A percentile compares a stretch with the other conserved stretches of the same genome.
Evolutionary conservation across 495 filamentous ascomycete genomes (phyloP).

Genomic region (Geopyxis carbonaria): DNA sequence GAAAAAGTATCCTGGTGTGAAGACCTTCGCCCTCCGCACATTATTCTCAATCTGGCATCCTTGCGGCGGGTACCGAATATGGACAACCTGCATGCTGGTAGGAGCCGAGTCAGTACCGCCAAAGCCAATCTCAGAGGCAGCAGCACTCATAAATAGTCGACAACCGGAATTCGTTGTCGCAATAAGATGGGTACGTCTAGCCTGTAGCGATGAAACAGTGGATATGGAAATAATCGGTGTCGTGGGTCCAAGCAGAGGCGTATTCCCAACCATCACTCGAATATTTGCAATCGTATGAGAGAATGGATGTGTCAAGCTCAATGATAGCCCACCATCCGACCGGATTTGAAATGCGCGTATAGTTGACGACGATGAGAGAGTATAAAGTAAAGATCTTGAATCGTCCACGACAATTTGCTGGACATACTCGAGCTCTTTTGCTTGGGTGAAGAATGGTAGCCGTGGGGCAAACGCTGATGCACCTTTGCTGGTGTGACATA

Average conservation of each 20-base stretch:
- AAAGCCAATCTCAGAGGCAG: conserved; percentile 54
- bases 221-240: conserved; percentile 66
- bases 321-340: conserved; percentile 32
- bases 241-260: conserved; percentile 46
- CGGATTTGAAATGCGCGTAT: conserved; percentile 75
- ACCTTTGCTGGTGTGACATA: conserved; percentile 71
- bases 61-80: conserved; percentile 74
- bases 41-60: conserved; percentile 14
- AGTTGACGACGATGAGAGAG: conserved; percentile 66
- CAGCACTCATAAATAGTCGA: conserved; percentile 74
- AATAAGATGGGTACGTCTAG: conserved; percentile 70
- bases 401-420: conserved; percentile 73
- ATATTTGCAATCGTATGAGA: conserved; percentile 46
- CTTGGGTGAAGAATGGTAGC: conserved; percentile 16
- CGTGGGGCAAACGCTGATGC: conserved; percentile 50
- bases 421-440: conserved; percentile 29
- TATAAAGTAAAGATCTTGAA: conserved; percentile 71
- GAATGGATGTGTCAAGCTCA: conserved; percentile 41
- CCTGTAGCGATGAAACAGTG: conserved; percentile 63
- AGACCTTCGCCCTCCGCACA: conserved; percentile 24
- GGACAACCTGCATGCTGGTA: conserved; percentile 91
- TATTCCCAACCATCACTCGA: conserved; percentile 57
- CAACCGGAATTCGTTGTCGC: conserved; percentile 80
- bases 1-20: conserved; percentile 75
- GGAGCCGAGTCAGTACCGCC: conserved; percentile 51